A percentile compares a stretch with the other conserved stretches of the same genome.
Evolutionary conservation across 179 eudicot genomes (phyloP).

Genomic region (Sideroxylon spinosum): DNA sequence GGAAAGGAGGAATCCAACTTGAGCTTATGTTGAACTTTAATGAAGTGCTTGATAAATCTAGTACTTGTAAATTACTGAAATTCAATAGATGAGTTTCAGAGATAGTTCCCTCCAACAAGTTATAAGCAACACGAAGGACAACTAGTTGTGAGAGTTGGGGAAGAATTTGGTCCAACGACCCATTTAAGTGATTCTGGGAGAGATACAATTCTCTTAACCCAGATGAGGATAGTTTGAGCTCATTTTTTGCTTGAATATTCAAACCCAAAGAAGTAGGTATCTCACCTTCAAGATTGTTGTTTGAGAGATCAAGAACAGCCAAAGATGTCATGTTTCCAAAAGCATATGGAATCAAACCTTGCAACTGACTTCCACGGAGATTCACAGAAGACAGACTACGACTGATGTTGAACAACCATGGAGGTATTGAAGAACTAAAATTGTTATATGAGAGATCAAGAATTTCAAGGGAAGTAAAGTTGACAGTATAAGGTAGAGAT

Average conservation of each 20-base stretch:
- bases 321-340: conserved; percentile 10
- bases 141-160: neutral
- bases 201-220: neutral
- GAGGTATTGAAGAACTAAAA: conserved; percentile 5
- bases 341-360: neutral
- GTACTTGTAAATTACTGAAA: neutral
- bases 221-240: no score
- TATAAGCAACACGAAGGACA: neutral
- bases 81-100: conserved; percentile 2
- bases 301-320: conserved; percentile 2
- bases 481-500: neutral
- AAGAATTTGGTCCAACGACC: neutral
- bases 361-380: neutral
- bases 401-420: neutral
- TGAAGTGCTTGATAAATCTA: neutral
- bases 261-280: neutral
- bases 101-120: neutral
- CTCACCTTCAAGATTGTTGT: neutral
- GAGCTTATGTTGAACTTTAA: neutral
- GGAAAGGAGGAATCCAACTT: conserved; percentile 10
- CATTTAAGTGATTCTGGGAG: neutral
- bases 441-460: neutral
- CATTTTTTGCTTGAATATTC: no score
- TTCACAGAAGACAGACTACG: neutral
- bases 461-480: conserved; percentile 8